Evolutionary conservation across 345 rosid genomes (phyloP).

Genomic region (Gynandropsis gynandra): DNA sequence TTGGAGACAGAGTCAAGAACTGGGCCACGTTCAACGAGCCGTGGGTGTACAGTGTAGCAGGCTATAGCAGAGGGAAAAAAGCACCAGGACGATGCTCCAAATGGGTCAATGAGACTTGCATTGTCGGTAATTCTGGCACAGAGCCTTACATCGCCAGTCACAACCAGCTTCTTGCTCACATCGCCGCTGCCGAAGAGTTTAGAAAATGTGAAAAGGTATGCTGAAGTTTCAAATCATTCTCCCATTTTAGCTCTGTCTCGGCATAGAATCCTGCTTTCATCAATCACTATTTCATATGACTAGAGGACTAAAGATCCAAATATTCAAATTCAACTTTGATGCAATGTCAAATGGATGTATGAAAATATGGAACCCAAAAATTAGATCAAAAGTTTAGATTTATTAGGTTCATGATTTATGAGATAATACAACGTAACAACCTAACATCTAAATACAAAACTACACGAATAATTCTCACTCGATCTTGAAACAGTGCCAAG

Average conservation of each 20-base stretch:
- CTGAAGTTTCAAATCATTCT: neutral
- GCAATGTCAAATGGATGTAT: too few relatives aligned
- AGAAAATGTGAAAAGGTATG: conserved; percentile 4
- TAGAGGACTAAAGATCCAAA: too few relatives aligned
- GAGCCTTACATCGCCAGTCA: conserved; percentile 3
- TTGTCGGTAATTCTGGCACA: conserved; percentile 7
- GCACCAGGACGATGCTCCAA: conserved; percentile 22
- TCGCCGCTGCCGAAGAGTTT: conserved; percentile 5
- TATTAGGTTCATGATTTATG: too few relatives aligned
- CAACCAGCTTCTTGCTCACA: conserved; percentile 2
- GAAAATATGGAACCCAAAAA: too few relatives aligned
- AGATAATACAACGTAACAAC: too few relatives aligned
- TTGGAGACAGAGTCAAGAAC: conserved; percentile 33
- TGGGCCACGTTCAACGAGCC: conserved; percentile 39
- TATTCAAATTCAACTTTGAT: too few relatives aligned
- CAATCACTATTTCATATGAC: too few relatives aligned
- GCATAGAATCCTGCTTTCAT: too few relatives aligned
- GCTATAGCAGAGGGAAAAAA: conserved; percentile 6
- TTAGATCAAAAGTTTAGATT: too few relatives aligned
- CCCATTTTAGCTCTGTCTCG: too few relatives aligned
- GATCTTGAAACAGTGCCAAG: neutral
- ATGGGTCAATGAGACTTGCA: conserved; percentile 6
- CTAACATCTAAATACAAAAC: too few relatives aligned
- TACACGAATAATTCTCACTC: too few relatives aligned
- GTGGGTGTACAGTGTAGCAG: conserved; percentile 1